Evolutionary conservation across 164 flowering plant species (phyloP).

Genomic region (Vitis amurensis): DNA sequence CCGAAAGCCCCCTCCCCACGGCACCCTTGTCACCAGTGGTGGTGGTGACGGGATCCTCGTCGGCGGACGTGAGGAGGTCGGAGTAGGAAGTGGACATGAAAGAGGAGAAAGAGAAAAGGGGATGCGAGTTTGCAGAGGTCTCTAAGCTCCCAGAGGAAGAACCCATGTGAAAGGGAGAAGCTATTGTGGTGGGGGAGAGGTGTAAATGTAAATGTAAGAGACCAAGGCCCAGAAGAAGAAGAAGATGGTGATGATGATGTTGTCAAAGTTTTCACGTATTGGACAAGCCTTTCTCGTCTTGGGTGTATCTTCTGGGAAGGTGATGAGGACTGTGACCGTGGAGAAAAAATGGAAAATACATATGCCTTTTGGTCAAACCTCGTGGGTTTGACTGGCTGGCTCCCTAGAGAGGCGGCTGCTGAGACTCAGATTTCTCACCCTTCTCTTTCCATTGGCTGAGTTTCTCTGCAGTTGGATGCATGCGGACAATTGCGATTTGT

Average conservation of each 20-base stretch:
- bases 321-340: constrained; percentile 24
- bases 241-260: neutral
- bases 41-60: constrained; percentile 2
- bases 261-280: constrained; percentile 18
- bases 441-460: neutral
- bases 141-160: constrained; percentile 40
- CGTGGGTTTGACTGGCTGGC: constrained; percentile 44
- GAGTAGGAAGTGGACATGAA: constrained; percentile 51
- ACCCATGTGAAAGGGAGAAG: constrained; percentile 28
- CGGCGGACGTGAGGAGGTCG: constrained; percentile 39
- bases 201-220: neutral
- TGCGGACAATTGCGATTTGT: no score
- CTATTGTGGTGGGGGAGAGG: neutral
- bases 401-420: constrained; percentile 25
- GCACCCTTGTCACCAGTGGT: neutral
- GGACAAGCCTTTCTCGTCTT: constrained; percentile 9
- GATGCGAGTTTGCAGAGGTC: constrained; percentile 36
- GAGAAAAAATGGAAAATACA: constrained; percentile 9
- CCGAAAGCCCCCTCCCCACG: constrained; percentile 19
- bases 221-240: neutral
- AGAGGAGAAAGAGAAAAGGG: constrained; percentile 34
- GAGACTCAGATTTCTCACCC: constrained; percentile 5
- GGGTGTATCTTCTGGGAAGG: constrained; percentile 30
- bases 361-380: constrained; percentile 33
- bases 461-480: no score